Percentiles rank a stretch among this genome's conserved stretches.
phyloP scores from a whole-genome alignment of 1,284 basidiomycete species.

The Malassezia brasiliensis region DNA sequence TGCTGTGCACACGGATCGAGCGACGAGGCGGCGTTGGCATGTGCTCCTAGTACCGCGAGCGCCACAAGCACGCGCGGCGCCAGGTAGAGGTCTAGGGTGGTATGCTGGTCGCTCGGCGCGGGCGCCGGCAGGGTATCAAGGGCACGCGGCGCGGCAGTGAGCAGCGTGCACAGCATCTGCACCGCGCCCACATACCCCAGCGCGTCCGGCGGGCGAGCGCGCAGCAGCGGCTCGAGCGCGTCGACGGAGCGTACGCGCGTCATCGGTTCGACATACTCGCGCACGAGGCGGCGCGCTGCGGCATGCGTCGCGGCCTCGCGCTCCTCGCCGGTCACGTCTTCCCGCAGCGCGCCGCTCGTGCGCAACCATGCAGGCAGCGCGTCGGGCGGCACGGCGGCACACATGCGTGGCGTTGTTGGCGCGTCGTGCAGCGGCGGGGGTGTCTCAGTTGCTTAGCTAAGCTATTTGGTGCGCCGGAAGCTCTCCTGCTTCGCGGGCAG shows the following conservation, averaged over 20 bases:
- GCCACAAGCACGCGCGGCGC: slow-evolving; percentile 7
- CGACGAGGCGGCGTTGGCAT: background rate
- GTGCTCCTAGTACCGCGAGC: slow-evolving; percentile 7
- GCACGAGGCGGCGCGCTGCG: slow-evolving; percentile 3
- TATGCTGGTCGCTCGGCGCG: background rate
- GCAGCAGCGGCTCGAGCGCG: background rate
- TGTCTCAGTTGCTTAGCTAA: background rate
- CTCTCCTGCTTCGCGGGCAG: slow-evolving; percentile 30
- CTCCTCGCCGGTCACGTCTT: background rate
- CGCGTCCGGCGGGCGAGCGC: background rate
- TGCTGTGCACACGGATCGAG: background rate
- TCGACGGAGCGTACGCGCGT: background rate
- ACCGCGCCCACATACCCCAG: background rate
- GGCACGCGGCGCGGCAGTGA: background rate
- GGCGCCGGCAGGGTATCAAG: slow-evolving; percentile 6
- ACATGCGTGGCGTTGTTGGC: background rate
- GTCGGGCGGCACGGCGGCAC: background rate
- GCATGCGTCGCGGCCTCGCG: slow-evolving; percentile 4
- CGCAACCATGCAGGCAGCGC: slow-evolving; percentile 7
- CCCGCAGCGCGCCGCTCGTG: background rate
- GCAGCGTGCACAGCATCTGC: background rate
- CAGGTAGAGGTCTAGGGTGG: slow-evolving; percentile 16
- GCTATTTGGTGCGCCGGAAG: slow-evolving; percentile 17
- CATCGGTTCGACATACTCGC: slow-evolving; percentile 9
- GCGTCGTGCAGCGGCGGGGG: background rate